Evolutionary conservation across 495 filamentous ascomycete genomes (phyloP), one percentile per base, ranked within the genome.

Genomic region (Hapsidospora chrysogenum): DNA sequence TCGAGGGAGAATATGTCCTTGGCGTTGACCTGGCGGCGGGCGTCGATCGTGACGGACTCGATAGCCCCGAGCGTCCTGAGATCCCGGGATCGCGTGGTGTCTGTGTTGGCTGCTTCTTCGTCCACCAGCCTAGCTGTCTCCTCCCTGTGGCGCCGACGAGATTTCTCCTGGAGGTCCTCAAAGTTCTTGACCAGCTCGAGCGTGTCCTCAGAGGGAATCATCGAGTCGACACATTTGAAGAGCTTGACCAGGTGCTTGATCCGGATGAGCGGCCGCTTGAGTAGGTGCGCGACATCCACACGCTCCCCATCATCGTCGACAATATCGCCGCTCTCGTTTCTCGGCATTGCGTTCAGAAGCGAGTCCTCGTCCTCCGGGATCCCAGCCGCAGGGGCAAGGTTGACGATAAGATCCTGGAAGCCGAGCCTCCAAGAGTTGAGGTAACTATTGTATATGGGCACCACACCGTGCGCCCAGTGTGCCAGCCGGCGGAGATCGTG

Each of bases 371-470:
- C 54, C 56, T 71, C 47, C 41, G 47, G 42, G 5, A 20, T 32
- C 10, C 46, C 73, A 26, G 67, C 64, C 13, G 68, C 68, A 7
- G 85, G 79, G 8, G 84, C 85, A 17, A 99, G 68, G 46, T 89
- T 94, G 45, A 99, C 80, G 36, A 96, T 79, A 15, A 96, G 76
- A 54, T 92, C 87, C 45, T 93, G 79, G 56, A 99, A 99, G 3
- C 89, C 89, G 36, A 94, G 68, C 31, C 87, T 68, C 89, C 89
- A 99, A 25, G 80, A 76, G 39, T 73, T 73, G 16, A 99, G 65
- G 51, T 96, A 99, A 41, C 89, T 78, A 25, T 74, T 64, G 51
- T 99, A 99, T 9, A 87, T 62, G 42, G 71, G 70, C 37, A 79
- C 68, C 3, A 81, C 76, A 30, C 68, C 69, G 37, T 77, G 69